Percentiles rank a stretch among this genome's conserved stretches.
Conservation (phyloP, 768 basidiomycete genomes). For the Tubosaeta sp. region DNA sequence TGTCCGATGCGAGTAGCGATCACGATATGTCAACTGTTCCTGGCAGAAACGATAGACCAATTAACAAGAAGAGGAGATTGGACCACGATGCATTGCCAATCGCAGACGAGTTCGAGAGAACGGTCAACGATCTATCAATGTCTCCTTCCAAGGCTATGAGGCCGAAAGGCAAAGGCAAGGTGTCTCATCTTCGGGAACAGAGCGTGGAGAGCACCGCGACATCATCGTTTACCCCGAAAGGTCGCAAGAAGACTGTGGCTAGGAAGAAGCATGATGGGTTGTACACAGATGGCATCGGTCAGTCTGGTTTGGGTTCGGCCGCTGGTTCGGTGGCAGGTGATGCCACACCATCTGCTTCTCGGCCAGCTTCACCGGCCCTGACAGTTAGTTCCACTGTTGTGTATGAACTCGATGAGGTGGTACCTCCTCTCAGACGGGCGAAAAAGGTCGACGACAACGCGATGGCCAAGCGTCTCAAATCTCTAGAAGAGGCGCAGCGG, state of each 20-base stretch:
- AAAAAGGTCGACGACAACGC: conserved; percentile 71
- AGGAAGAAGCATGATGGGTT: conserved; percentile 54
- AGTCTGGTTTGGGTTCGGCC: conserved; percentile 48
- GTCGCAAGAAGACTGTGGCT: conserved; percentile 52
- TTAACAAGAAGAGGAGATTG: conserved; percentile 60
- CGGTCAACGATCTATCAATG: conserved; percentile 35
- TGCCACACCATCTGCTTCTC: conserved; percentile 62
- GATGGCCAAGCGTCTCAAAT: conserved; percentile 71
- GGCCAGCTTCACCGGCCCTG: conserved; percentile 62
- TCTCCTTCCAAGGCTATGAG: conserved; percentile 34
- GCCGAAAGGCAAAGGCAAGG: conserved; percentile 52
- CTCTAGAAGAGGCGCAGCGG: conserved; percentile 77
- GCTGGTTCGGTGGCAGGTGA: conserved; percentile 56
- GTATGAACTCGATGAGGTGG: conserved; percentile 65
- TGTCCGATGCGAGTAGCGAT: conserved; percentile 60
- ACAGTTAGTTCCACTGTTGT: conserved; percentile 55
- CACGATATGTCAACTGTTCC: conserved; percentile 39
- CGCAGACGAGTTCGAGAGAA: conserved; percentile 48
- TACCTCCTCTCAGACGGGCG: conserved; percentile 70
- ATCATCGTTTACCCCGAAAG: conserved; percentile 42
- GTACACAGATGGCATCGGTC: conserved; percentile 48
- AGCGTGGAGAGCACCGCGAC: conserved; percentile 51
- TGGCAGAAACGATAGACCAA: conserved; percentile 39
- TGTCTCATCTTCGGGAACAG: conserved; percentile 44
- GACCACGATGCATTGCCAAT: conserved; percentile 38